phyloP scores from a whole-genome alignment of 345 rosid species.

The Eucalyptus marginata region DNA sequence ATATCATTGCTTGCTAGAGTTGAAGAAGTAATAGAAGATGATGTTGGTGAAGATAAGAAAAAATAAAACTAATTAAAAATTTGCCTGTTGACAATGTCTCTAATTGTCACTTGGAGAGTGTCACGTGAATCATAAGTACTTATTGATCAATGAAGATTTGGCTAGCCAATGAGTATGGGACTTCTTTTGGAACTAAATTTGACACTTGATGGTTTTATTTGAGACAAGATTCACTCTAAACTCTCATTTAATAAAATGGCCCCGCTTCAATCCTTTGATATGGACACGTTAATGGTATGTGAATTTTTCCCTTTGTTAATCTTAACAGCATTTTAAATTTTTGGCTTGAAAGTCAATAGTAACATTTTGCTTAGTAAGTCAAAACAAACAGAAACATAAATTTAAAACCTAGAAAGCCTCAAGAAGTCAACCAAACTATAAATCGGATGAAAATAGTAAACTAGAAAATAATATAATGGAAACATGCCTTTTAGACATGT shows the following conservation, averaged over 20 bases:
- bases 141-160: not conserved
- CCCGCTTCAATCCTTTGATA: not conserved
- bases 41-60: not conserved
- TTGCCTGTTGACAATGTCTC: not conserved
- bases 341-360: not conserved
- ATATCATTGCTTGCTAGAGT: not conserved
- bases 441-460: not conserved
- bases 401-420: not conserved
- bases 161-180: not conserved
- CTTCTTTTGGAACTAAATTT: not conserved
- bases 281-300: not conserved
- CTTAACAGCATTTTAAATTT: not conserved
- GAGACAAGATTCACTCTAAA: not conserved
- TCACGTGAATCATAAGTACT: not conserved
- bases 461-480: not conserved
- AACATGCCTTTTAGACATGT: not conserved
- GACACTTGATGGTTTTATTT: not conserved
- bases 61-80: not conserved
- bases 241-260: accelerated
- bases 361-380: not conserved
- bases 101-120: not conserved
- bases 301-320: not conserved
- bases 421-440: not conserved
- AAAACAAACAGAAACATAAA: not conserved
- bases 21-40: not conserved